Evolutionary conservation across 805 yeast species (phyloP), one percentile per base, ranked within the genome.

Genomic region (Starmerella kuoi): DNA sequence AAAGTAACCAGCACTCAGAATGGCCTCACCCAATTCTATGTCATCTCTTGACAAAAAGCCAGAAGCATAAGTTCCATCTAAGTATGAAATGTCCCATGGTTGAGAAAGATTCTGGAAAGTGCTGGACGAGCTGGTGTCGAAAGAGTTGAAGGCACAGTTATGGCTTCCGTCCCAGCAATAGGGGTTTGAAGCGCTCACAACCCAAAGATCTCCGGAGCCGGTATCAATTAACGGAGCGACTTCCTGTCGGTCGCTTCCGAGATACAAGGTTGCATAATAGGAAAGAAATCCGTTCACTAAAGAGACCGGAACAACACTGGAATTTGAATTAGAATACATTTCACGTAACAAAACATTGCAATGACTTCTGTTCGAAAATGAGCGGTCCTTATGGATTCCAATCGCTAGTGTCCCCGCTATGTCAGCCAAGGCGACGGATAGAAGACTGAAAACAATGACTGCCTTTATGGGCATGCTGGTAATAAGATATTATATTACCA

Each of bases 121-220:
- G 15, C 54, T 42, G 25, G 60, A 56, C 12, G 47, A 33, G 14
- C 47, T 39, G 2, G 54, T 48, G 31, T 55, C 54, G 33, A 49
- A 58, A n/a, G 46, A 43, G 45, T 32, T 46, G 42, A 31, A 38
- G 0, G 69, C 57, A 20, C 53, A 49, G 32, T 38, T 38, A 14
- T 11, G 14, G 37, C 9, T 30, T 8, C 35, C 18, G 15, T 22
- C 12, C 24, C 26, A 5, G 27, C 48, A 47, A 31, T 31, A 42
- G 21, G 51, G 51, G 35, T 45, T 53, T 14, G 26, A 19, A 11
- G 30, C n/a, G 9, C 37, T 32, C 35, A 45, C 45, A n/a, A 76
- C 68, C 82, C 82, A 77, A 31, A 78, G 55, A 55, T 79, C 86
- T 1, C 79, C 67, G 0, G 84, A 76, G 3, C 86, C 86, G 1